These are phyloP conservation scores for Trifolium repens DNA, from an alignment of 306 rosid genomes.

Conservation along the genomic window DNA sequence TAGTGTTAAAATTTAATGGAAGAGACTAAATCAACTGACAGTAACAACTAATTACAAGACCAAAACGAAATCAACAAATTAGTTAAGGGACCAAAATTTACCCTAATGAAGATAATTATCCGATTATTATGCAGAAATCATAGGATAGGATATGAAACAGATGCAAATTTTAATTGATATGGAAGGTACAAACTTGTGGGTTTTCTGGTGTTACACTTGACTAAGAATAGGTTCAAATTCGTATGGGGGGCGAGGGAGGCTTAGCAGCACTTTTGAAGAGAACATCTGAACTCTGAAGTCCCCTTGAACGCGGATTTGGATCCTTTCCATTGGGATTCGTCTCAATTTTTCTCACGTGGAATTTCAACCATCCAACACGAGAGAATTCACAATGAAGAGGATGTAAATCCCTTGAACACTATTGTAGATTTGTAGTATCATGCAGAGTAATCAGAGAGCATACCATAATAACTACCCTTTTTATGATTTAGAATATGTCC, in stretches of 20 bases:
- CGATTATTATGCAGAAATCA: neutral
- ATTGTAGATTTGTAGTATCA: neutral
- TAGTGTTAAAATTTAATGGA: no score
- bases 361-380: no score
- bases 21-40: no score
- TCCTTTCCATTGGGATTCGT: no score
- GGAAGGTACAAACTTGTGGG: neutral
- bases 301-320: neutral
- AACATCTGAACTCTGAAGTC: neutral
- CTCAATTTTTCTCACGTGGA: no score
- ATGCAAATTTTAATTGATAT: neutral
- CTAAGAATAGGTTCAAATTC: neutral
- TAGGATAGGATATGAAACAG: neutral
- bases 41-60: no score
- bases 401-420: neutral
- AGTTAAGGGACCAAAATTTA: no score
- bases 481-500: neutral
- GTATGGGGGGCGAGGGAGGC: no score
- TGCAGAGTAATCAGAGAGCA: neutral
- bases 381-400: no score
- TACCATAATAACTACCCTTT: neutral
- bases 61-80: no score
- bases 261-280: neutral
- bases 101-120: neutral
- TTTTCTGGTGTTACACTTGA: neutral